Evolutionary conservation across 257 asterid genomes (phyloP), one percentile per base, ranked within the genome.

Genomic region (Solanum pinnatisectum): DNA sequence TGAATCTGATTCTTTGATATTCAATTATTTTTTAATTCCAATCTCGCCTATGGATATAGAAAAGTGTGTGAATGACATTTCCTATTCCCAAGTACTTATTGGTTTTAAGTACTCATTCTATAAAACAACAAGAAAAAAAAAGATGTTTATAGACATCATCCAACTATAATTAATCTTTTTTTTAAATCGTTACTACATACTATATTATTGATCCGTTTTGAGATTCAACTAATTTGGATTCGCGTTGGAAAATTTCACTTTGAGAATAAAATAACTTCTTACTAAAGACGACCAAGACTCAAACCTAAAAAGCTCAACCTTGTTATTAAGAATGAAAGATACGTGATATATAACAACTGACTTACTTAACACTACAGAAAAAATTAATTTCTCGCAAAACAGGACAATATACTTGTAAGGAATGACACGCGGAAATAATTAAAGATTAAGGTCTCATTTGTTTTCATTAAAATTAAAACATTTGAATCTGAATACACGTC

Each of bases 211-310:
- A 59, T 59, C 4, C 2, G 1, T 20, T 59, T 59, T 59, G 12
- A 20, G 0, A 20, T 20, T 8, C 23, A 59, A 23, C 10, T 20
- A 59, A 59, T 59, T 59, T 20, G 1, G 5, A 59, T 59, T 56
- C 0, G 25, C 1, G 15, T 63, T 10, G 16, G 0, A 10, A n/a
- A 63, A 5, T 63, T 63, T 63, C 1, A 63, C 1, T 63, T 23
- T 23, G 0, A 23, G 0, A 20, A 0, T 63, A 10, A 63, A 63
- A 0, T 1, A n/a, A 4, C 3, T 63, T 63, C 0, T n/a, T n/a
- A n/a, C 10, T 0, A 63, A 23, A 10, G 8, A 10, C 32, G 2
- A 63, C 6, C 2, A 2, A 1, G 3, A 2, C 0, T 63, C 33
- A 63, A 63, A 63, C 1, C 3, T 23, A 4, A 10, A 63, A 63